Evolutionary conservation across 164 flowering plant genomes (phyloP), one percentile per base, ranked within the genome.

Genomic region (Tetrastigma voinierianum): DNA sequence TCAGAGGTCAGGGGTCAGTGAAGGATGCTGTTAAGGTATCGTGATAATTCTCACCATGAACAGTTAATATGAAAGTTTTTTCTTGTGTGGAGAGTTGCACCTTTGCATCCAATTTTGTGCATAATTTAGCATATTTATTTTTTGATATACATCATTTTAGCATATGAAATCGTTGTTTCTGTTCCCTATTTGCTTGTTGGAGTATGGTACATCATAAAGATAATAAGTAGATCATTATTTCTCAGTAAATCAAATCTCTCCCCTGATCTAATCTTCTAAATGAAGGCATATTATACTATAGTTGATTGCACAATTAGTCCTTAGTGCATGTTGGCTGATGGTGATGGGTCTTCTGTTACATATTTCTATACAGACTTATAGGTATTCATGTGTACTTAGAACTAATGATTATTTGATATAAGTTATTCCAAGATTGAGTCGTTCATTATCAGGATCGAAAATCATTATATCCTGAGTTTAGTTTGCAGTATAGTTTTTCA

Each of bases 1-100:
- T 91, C 46, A 83, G 96, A 79, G 97, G 97, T 21, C 78, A 76
- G 63, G 96, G 97, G 57, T 88, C 93, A 21, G 88, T 91, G 14
- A 91, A 91, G 79, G 96, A 91, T 73, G 56, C 90, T 59, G 67
- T 83, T 10, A 87, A 90, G 96, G 97, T 91, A 84, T 67, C 12
- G 10, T 25, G 20, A 68, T 32, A 32, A 32, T 32, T 32, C 40
- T 7, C 40, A 32, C 6, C 40, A 32, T 32, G 40, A 32, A 32
- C 40, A 32, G 40, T 32, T 32, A 32, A 32, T 32, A 2, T 32
- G 40, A 32, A 32, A 7, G n/a, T n/a, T n/a, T 32, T 49, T 43
- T 47, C 47, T 46, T 23, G 7, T 8, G 16, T 40, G 40, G 9
- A 20, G 21, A 20, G 58, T 55, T 55, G 58, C 56, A 17, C 19